Evolutionary conservation across 2,329 filamentous ascomycete genomes (phyloP).

Genomic region (Diaporthe australafricana): DNA sequence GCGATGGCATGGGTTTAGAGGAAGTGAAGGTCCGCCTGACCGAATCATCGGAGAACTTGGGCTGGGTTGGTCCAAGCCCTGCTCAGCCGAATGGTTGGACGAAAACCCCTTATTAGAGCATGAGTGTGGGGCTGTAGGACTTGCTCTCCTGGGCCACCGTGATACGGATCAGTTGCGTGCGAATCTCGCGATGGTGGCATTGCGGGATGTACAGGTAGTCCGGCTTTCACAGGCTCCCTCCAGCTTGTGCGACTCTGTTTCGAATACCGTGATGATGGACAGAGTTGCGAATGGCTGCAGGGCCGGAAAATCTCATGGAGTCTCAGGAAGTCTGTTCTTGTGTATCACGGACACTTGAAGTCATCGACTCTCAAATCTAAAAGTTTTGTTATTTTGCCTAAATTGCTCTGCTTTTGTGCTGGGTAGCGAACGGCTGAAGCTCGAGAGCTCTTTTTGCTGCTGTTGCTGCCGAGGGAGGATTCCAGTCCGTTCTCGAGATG

Average conservation of each 20-base stretch:
- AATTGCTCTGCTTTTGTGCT: constrained; percentile 31
- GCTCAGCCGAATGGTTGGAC: neutral
- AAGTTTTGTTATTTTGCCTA: constrained; percentile 26
- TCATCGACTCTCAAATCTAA: constrained; percentile 14
- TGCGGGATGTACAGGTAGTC: no score
- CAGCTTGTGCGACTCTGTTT: neutral
- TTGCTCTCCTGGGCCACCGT: neutral
- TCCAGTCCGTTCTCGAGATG: constrained; percentile 21
- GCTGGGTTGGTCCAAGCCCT: neutral
- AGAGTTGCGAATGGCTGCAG: neutral
- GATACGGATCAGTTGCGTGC: neutral
- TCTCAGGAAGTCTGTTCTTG: neutral
- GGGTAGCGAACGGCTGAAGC: constrained; percentile 27
- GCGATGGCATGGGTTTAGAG: neutral
- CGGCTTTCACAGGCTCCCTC: no score
- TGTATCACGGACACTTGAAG: constrained; percentile 29
- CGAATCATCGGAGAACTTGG: neutral
- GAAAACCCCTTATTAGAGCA: neutral
- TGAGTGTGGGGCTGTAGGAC: neutral
- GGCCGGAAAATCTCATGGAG: neutral
- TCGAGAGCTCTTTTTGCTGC: constrained; percentile 29
- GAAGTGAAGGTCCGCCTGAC: neutral
- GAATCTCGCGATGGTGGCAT: constrained; percentile 4
- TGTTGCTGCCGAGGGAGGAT: constrained; percentile 15
- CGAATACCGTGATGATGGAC: neutral